phyloP scores from a whole-genome alignment of 176 grass and related monocot genomes.

The Areca catechu region DNA sequence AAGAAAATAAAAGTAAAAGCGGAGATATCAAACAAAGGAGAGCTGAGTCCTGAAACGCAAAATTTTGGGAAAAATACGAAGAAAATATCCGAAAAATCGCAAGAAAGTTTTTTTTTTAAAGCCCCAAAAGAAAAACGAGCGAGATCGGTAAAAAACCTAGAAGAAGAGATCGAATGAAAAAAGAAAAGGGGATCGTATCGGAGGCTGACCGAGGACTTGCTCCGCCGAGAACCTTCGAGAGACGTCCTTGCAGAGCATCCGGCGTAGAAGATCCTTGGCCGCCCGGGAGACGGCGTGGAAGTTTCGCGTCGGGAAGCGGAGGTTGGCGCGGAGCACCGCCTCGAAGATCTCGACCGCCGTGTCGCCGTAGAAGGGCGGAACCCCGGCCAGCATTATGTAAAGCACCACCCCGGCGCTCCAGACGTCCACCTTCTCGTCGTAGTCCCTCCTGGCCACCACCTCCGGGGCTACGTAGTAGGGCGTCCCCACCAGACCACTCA shows the following conservation, averaged over 20 bases:
- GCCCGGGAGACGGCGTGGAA: slow-evolving; percentile 49
- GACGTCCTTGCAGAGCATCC: slow-evolving; percentile 64
- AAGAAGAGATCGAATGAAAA: not conserved
- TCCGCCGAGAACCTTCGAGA: slow-evolving; percentile 69
- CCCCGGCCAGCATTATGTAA: slow-evolving; percentile 70
- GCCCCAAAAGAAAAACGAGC: not conserved
- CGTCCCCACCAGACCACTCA: slow-evolving; percentile 63
- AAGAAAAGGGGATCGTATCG: not conserved
- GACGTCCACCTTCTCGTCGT: slow-evolving; percentile 74
- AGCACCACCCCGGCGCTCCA: slow-evolving; percentile 86
- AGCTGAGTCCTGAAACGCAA: no score
- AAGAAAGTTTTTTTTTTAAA: no score
- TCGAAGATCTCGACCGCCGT: slow-evolving; percentile 51
- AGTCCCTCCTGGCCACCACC: slow-evolving; percentile 54
- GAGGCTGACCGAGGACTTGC: slow-evolving; percentile 62
- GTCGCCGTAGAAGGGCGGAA: slow-evolving; percentile 63
- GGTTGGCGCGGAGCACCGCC: slow-evolving; percentile 37
- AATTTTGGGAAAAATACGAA: not conserved
- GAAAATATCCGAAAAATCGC: not conserved
- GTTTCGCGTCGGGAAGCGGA: slow-evolving; percentile 44
- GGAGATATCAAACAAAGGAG: not conserved
- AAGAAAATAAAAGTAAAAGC: not conserved
- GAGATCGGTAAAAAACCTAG: not conserved
- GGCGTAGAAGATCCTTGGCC: slow-evolving; percentile 69
- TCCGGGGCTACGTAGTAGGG: slow-evolving; percentile 79